Evolutionary conservation across 306 rosid genomes (phyloP).

Genomic region (Lablab purpureus): DNA sequence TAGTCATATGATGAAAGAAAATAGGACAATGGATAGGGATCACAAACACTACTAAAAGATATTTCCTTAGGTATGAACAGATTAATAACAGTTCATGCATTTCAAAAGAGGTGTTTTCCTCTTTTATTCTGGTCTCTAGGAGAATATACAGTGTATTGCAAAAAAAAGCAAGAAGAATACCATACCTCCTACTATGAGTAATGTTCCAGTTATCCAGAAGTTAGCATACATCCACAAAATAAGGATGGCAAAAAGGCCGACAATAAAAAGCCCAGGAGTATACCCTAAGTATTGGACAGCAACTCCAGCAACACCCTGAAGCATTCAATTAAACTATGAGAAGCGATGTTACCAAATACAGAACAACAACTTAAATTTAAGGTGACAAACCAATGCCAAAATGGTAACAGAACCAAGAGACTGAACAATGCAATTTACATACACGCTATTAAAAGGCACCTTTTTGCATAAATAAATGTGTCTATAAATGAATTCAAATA

Average conservation of each 20-base stretch:
- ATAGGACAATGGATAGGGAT: not conserved
- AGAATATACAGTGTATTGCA: conserved; percentile 22
- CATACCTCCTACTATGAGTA: conserved; percentile 95
- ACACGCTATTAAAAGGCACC: conserved; percentile 6
- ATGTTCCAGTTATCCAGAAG: conserved; percentile 93
- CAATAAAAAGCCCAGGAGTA: conserved; percentile 94
- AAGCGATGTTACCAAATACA: conserved; percentile 35
- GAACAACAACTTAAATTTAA: not conserved
- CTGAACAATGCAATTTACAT: conserved; percentile 36
- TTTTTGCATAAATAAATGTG: not conserved
- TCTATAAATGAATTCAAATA: conserved; percentile 22
- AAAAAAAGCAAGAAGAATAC: conserved; percentile 27
- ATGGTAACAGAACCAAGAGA: conserved; percentile 33
- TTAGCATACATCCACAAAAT: conserved; percentile 97
- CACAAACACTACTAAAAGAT: conserved; percentile 27
- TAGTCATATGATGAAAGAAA: not conserved
- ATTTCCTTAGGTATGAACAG: not conserved
- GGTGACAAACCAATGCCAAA: not conserved
- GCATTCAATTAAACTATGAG: conserved; percentile 54
- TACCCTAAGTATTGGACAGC: conserved; percentile 90
- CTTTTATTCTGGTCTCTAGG: conserved; percentile 9
- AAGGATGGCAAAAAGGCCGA: conserved; percentile 91
- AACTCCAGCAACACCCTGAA: conserved; percentile 89
- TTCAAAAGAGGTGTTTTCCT: conserved; percentile 6
- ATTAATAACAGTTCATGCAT: not conserved